Conservation (phyloP, 177 flowering plant species). For the Vitis hybrid region DNA sequence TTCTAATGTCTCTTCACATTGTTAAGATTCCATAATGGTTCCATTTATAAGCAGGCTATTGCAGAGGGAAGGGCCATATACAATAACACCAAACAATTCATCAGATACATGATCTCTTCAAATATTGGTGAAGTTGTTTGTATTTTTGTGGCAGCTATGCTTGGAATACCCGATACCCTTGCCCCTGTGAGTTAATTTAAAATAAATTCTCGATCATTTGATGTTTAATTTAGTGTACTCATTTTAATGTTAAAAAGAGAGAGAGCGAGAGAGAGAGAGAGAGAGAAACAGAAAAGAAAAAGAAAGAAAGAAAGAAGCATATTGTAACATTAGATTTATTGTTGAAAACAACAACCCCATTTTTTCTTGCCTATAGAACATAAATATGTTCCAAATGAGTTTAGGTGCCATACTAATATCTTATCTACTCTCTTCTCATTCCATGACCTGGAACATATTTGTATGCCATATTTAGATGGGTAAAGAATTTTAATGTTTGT, state of each 20-base stretch:
- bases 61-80: conserved; percentile 99
- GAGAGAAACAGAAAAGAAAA: background rate
- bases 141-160: conserved; percentile 97
- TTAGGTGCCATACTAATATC: background rate
- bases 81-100: conserved; percentile 97
- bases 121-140: conserved; percentile 99
- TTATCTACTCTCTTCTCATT: background rate
- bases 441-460: background rate
- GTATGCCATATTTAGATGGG: background rate
- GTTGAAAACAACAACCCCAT: too few species aligned
- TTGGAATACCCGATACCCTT: conserved; percentile 98
- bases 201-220: background rate
- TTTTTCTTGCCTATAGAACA: too few species aligned
- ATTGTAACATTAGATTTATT: too few species aligned
- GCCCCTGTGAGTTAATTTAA: conserved; percentile 73
- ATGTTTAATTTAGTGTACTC: too few species aligned
- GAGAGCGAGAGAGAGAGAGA: background rate
- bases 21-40: conserved; percentile 4
- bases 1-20: background rate
- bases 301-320: too few species aligned
- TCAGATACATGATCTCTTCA: conserved; percentile 99
- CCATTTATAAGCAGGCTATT: conserved; percentile 69
- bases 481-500: too few species aligned
- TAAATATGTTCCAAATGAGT: too few species aligned
- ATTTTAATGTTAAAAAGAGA: too few species aligned